Base-by-base conservation (phyloP, 106 monocot genomes). In the Agapanthus africanus region DNA sequence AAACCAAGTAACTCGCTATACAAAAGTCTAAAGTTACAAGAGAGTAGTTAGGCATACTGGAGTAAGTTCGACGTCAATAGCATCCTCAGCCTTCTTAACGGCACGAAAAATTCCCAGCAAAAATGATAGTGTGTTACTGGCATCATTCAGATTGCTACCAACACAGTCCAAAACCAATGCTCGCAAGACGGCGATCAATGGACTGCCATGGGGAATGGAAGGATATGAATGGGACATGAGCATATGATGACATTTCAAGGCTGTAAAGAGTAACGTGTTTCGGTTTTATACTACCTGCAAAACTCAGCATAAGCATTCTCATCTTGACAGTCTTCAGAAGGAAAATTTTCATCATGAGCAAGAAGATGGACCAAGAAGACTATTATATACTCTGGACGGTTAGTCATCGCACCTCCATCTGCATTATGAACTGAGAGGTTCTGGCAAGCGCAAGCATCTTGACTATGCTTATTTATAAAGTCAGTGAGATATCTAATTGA, bases 1-100 rank as follows among this genome's bases (percentile, higher is more conserved):
- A 39, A 39, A 49, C 26, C 3, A 14, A 62, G 38, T 16, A 52
- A 47, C 65, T 41, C n/a, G n/a, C 52, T n/a, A 52, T 35, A 36
- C 22, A 16, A 34, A 67, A 59, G 34, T 1, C 28, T 49, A 31
- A 59, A 37, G 28, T 7, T 9, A 25, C 16, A 73, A 15, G 41
- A 57, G 27, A 47, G 59, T 30, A 37, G 23, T 4, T 15, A 52
- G 0, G 70, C 75, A 75, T 73, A 95, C 95, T 26, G 71, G 69
- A 19, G 91, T 88, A 51, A 79, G 42, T 23, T 74, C 34, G 76
- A 67, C 57, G 71, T 91, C 80, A 80, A 78, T 49, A 56, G 88
- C 85, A 88, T 95, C 95, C 60, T 86, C 91, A 75, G 95, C 88
- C 63, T 76, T 88, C 70, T 71, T 79, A 63, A 91, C 79, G 38